Evolutionary conservation across 106 monocot species (phyloP), one percentile per base, ranked within the genome.

Genomic region (Platanthera guangdongensis): DNA sequence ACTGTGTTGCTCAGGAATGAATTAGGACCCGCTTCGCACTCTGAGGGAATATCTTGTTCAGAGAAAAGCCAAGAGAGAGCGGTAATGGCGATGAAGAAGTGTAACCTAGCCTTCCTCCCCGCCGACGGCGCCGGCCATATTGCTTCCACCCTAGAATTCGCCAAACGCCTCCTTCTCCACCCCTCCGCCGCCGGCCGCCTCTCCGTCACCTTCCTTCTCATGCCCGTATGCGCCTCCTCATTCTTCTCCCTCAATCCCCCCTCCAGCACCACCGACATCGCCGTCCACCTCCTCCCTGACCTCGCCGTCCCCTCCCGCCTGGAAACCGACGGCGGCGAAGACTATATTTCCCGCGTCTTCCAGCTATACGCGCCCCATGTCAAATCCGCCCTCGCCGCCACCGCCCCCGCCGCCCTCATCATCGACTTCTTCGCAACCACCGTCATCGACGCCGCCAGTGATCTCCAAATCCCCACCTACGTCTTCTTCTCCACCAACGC

Each of bases 401-500:
- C 84, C 67, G 8, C 64, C 1, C 7, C 55, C 12, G 47, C 55
- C 28, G 86, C 83, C 15, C 8, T 83, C 45, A 45, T 86, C 51
- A 19, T 78, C 0, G 82, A 86, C 74, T 22, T 80, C 9, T 80
- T 86, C 70, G 68, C 60, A 4, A 78, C 77, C 5, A 2, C 74
- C n/a, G 47, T 72, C 3, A 68, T 78, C 16, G 80, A 86, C 47
- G 80, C 76, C 8, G 82, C 82, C 8, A 12, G 21, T 8, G 86
- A 86, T 47, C 75, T 86, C 21, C 45, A 46, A 21, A 12, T 83
- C 10, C 83, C 86, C 9, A 15, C 74, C 46, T 80, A 80, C 74
- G 22, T 78, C 18, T 83, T 68, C 57, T 75, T 80, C 74, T 18
- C 82, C 6, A 68, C 72, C 4, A 9, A n/a, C 50, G 80, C 83